phyloP scores from a whole-genome alignment of 331 rosid genomes.

The Rhamnella rubrinervis region DNA sequence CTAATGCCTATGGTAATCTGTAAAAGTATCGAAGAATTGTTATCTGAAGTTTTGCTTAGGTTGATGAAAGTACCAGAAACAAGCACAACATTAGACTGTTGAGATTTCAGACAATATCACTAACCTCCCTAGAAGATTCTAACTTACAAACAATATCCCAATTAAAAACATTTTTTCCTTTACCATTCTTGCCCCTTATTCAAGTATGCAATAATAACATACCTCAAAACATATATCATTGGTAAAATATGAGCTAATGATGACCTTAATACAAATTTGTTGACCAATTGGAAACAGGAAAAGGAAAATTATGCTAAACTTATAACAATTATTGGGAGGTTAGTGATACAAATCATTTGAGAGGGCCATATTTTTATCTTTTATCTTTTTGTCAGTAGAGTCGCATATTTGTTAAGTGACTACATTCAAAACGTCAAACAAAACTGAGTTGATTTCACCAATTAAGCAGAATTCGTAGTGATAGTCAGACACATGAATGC shows the following conservation, averaged over 20 bases:
- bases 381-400: not conserved
- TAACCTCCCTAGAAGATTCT: no score
- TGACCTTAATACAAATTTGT: no score
- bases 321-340: not conserved
- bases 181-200: not conserved
- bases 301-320: no score
- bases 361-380: no score
- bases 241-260: no score
- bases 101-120: no score
- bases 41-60: not conserved
- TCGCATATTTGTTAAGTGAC: not conserved
- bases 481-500: not conserved
- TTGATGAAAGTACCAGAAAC: no score
- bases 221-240: not conserved
- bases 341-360: not conserved
- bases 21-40: not conserved
- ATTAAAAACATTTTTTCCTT: not conserved
- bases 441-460: not conserved
- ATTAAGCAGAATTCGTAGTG: not conserved
- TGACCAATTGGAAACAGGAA: no score
- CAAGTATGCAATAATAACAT: not conserved
- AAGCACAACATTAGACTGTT: no score
- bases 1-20: not conserved
- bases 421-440: not conserved
- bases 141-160: no score